Evolutionary conservation across 352 stramenopile species (phyloP), one percentile per base, ranked within the genome.

Genomic region (Phytophthora capsici): DNA sequence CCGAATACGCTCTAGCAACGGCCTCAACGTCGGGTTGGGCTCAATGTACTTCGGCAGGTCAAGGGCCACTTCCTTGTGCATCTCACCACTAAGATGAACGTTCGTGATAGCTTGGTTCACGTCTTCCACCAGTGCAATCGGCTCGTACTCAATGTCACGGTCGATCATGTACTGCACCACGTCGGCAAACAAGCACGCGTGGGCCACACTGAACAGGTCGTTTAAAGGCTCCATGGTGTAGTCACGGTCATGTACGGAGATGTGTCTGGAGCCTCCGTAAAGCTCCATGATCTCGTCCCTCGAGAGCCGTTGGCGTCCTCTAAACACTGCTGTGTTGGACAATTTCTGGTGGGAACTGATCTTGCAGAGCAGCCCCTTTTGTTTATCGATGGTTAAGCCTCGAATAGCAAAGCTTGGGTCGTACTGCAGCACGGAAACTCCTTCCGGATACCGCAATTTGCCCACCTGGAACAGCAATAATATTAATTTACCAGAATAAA

Each of bases 281-380:
- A 97, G 84, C 10, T 91, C 66, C 70, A 96, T 92, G 43, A 98
- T 89, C 34, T 92, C 80, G 3, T 88, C 72, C 0, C 82, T 78
- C 12, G 85, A 82, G 14, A 98, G 87, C 6, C 91, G 84, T 43
- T 97, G 69, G 17, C 91, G 80, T 13, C 94, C 94, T 47, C 96
- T 80, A 53, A 88, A 95, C 10, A 92, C 90, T 50, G 90, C 80
- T 34, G 68, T 86, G 63, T 84, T 77, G 25, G 75, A 88, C 16
- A 98, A 83, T 57, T 98, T 98, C 74, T 98, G 93, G 46, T 96
- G 97, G 51, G 96, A 97, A 22, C 89, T 97, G 56, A 98, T 89
- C 71, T 98, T 97, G 69, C 90, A 98, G 25, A 98, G 86, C 71
- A 97, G 86, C 4, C 93, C 93, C 43, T 93, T 97, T 62, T 98